Base-by-base conservation (phyloP, 768 basidiomycete genomes). In the Favolaschia claudopus region DNA sequence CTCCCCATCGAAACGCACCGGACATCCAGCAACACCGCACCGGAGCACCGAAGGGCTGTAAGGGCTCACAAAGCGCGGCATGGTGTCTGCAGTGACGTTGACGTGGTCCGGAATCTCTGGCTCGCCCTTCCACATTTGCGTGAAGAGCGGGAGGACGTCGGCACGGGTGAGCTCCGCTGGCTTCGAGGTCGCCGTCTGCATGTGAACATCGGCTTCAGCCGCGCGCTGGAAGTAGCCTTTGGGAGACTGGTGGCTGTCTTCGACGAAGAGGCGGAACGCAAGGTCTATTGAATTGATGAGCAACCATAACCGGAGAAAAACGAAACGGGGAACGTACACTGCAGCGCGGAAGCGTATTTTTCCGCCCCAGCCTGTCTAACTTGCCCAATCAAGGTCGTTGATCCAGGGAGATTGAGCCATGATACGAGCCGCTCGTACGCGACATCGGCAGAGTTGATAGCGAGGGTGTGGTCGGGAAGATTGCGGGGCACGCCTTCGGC, bases 171-270 rank as follows among this genome's bases (percentile, higher is more conserved):
- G 43, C 10, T 50, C 53, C 7, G 43, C 19, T 2, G 62, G 57
- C 10, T 45, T 51, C 19, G 57, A 50, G 22, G 43, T 55, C 10
- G 57, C 62, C 29, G 57, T 63, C 19, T 59, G 62, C 34, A 63
- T 38, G 37, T 63, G 62, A 7, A 63, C 62, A 27, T 63, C 57
- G 33, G 57, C 40, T 19, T 58, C 34, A 12, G 57, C 34, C 7
- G 62, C 62, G 28, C 62, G 62, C 39, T 58, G 56, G 53, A 63
- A 59, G 43, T 63, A 63, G 6, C 62, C 62, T 25, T 63, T 63
- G 0, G 62, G 57, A 1, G 57, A 46, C 42, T 63, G 62, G 37
- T 63, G 62, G 20, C 47, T 53, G 36, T 63, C 62, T 22, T 63
- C 57, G 24, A 42, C 8, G 40, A 55, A 63, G 2, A 63, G 52